A percentile compares a stretch with the other conserved stretches of the same genome.
Conservation (phyloP, 2,329 filamentous ascomycete genomes). For the Venturia asperata region DNA sequence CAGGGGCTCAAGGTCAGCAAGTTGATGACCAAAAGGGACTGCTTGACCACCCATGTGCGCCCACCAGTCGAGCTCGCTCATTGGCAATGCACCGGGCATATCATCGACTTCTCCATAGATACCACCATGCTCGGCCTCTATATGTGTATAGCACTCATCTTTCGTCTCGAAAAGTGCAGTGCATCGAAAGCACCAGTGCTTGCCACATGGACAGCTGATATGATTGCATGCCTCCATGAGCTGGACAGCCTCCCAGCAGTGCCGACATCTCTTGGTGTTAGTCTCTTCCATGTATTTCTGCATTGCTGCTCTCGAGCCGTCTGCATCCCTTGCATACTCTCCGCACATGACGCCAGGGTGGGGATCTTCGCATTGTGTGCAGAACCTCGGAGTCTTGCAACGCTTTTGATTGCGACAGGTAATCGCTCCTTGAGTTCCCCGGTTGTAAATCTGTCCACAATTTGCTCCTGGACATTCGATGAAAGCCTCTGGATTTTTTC, state of each 20-base stretch:
- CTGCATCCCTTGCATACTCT: neutral
- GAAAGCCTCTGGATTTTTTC: neutral
- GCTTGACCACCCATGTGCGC: too few relatives aligned
- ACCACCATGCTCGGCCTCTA: neutral
- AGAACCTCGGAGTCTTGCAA: neutral
- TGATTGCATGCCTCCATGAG: constrained; percentile 8
- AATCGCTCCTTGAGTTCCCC: neutral
- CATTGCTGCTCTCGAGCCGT: neutral
- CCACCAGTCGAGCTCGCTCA: neutral
- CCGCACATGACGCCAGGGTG: neutral
- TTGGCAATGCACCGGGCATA: too few relatives aligned
- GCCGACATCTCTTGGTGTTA: neutral
- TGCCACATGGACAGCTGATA: neutral
- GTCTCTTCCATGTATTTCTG: neutral
- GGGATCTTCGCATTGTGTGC: neutral
- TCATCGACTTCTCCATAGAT: neutral
- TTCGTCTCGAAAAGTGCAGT: neutral
- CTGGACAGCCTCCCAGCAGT: neutral
- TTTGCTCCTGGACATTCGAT: constrained; percentile 1
- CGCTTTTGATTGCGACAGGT: neutral
- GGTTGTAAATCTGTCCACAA: neutral
- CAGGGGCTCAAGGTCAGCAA: too few relatives aligned
- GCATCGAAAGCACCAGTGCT: constrained; percentile 9
- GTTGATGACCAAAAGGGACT: too few relatives aligned
- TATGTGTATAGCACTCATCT: neutral